Evolutionary conservation across 805 yeast species (phyloP), one percentile per base, ranked within the genome.

Genomic region (Komagataella phaffii): DNA sequence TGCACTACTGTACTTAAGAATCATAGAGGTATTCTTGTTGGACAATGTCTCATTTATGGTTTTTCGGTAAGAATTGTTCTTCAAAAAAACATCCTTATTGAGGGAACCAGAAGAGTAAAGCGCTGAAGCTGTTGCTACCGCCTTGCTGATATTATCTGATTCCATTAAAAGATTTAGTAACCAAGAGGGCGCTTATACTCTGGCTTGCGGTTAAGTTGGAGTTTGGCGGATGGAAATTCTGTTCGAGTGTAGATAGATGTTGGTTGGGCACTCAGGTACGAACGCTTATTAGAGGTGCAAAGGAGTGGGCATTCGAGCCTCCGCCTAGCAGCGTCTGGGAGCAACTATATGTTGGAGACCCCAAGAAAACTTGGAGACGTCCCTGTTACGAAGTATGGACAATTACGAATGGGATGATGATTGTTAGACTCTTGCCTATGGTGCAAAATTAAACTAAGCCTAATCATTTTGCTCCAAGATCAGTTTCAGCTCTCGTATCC

Each of bases 111-210:
- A 61, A 48, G 56, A 56, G 30, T 77, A 73, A 23, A 79, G 56
- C 1, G 76, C 79, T 7, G 81, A 72, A 1, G 83, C 83, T 2
- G 80, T 72, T 0, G 80, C 74, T 47, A 79, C 70, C 2, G 80
- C 75, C 54, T 69, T 72, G 8, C 77, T 76, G 52, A 49, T 67
- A 5, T 30, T 30, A 30, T 30, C 40, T 30, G 40, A 30, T 30
- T 30, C 40, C 40, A 30, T 30, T 30, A 10, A 8, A 30, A 30
- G 40, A 30, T 10, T 30, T 30, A 30, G 40, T 10, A 30, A 30
- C 40, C 40, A 30, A 8, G 12, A 30, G 40, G 40, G 40, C 14
- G 40, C 10, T 30, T 30, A 30, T 10, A 30, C 40, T 30, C 40
- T 30, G 40, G 40, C 14, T 30, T 30, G 40, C 40, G n/a, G 40